Percentiles rank a stretch among this genome's conserved stretches.
phyloP scores from a whole-genome alignment of 129 eudicot species.

The Artemisia annua region DNA sequence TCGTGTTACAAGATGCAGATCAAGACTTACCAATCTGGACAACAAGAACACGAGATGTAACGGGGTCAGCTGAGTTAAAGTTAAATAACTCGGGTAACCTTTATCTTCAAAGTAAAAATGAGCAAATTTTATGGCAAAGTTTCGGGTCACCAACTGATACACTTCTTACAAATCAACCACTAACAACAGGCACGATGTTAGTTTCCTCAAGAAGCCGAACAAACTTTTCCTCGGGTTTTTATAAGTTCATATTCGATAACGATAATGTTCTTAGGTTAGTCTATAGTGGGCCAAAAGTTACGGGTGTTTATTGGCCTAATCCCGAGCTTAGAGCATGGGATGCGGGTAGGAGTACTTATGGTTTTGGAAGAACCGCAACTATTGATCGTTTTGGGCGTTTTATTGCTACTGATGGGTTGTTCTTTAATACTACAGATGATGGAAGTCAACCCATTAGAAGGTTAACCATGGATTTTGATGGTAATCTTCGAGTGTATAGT shows the following conservation, averaged over 20 bases:
- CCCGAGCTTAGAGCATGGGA: conserved; percentile 40
- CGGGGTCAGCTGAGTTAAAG: conserved; percentile 9
- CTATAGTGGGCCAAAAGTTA: conserved; percentile 40
- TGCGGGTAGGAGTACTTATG: conserved; percentile 40
- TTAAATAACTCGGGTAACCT: conserved; percentile 41
- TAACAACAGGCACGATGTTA: conserved; percentile 29
- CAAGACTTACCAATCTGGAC: conserved; percentile 39
- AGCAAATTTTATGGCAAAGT: conserved; percentile 49
- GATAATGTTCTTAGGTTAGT: conserved; percentile 50
- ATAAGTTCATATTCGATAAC: conserved; percentile 36
- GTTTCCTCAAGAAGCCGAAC: conserved; percentile 42
- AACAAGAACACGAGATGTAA: conserved; percentile 23
- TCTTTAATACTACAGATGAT: conserved; percentile 37
- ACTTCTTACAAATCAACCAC: conserved; percentile 47
- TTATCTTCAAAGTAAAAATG: conserved; percentile 28
- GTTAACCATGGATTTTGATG: conserved; percentile 52
- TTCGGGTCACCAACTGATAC: conserved; percentile 55
- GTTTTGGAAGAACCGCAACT: conserved; percentile 40
- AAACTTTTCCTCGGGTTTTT: conserved; percentile 47
- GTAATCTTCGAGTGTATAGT: conserved; percentile 49
- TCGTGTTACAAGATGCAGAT: conserved; percentile 41
- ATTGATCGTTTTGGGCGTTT: conserved; percentile 41
- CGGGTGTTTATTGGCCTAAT: conserved; percentile 49
- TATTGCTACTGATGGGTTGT: conserved; percentile 35
- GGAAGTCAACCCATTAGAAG: conserved; percentile 40